Base-by-base conservation (phyloP, 345 rosid genomes). In the Aegle marmelos region DNA sequence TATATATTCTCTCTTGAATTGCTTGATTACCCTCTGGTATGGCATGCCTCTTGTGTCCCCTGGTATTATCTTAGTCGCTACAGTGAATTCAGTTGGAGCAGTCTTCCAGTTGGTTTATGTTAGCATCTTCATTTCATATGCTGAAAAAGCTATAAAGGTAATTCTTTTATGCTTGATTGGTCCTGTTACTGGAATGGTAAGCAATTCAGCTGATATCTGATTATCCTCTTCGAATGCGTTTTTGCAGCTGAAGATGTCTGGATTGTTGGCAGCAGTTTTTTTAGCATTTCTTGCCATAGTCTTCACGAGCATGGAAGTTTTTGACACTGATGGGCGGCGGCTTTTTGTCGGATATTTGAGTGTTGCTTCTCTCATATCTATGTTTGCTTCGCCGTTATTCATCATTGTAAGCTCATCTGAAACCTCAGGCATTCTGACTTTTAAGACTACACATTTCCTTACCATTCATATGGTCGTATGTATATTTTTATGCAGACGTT, bases 21-120 rank as follows among this genome's bases (percentile, higher is more conserved):
- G 89, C 84, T 82, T 88, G 87, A 85, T 90, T 45, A 84, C 90
- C 36, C 79, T 88, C 21, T 90, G 91, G 91, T 90, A 87, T 73
- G 89, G 93, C 33, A 66, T 73, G 82, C 93, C 93, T 2, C 24
- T 87, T 17, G 82, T 90, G 17, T 60, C 85, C 0, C 90, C 89
- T 0, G 82, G 87, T 24, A 9, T 88, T n/a, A 82, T 88, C 72
- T 70, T 81, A 60, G 89, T 87, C 19, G 90, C 89, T 4, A 83
- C 90, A 0, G 89, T 81, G 67, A 88, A 90, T 61, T 85, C 87
- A 16, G 21, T 79, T 57, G 90, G 93, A 39, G 89, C 89, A 14
- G 66, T 85, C 37, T 88, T 88, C 76, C 93, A 87, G 45, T 62
- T 86, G 9, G 59, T 83, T 72, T 90, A 90, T 84, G 41, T 85